Conservation (phyloP, 495 filamentous ascomycete genomes). For the Saxispiralis lemnorum region DNA sequence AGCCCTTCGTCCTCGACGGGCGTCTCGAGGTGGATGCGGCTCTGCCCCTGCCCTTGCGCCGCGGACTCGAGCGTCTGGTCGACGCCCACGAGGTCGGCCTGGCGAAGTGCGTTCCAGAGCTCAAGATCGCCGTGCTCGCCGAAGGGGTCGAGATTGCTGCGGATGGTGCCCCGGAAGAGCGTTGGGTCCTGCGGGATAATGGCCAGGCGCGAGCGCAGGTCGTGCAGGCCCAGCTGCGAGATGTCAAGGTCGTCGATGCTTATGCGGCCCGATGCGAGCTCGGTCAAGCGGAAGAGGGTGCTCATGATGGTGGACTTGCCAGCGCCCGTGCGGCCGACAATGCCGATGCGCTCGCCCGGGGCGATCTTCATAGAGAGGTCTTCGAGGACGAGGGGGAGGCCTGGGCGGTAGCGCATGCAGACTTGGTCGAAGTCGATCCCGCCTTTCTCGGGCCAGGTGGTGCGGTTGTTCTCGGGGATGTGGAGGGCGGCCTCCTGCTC, state of each 20-base stretch:
- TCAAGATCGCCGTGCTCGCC: conserved; percentile 71
- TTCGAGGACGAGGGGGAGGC: conserved; percentile 68
- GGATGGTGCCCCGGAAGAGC: conserved; percentile 78
- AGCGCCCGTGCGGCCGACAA: conserved; percentile 85
- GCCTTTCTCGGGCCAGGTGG: conserved; percentile 66
- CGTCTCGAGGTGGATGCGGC: conserved; percentile 63
- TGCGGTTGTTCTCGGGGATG: conserved; percentile 38
- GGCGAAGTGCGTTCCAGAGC: conserved; percentile 70
- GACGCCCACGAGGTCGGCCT: conserved; percentile 57
- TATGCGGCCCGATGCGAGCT: conserved; percentile 68
- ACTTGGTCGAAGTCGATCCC: conserved; percentile 72
- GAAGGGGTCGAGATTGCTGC: conserved; percentile 86
- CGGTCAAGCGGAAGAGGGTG: conserved; percentile 76
- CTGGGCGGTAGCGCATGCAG: conserved; percentile 76
- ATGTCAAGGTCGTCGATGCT: conserved; percentile 86
- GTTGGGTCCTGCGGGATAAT: conserved; percentile 97
- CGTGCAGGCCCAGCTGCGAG: conserved; percentile 61
- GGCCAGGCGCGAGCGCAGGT: conserved; percentile 70
- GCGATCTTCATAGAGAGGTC: conserved; percentile 57
- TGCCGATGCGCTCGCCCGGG: conserved; percentile 79
- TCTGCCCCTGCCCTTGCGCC: conserved; percentile 8
- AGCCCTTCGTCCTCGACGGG: conserved; percentile 83
- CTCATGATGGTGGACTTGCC: conserved; percentile 93
- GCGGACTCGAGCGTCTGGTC: conserved; percentile 28
- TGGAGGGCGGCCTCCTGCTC: conserved; percentile 77